Conservation (phyloP, 2,329 filamentous ascomycete species). For the Fusarium sterilihyphosum region DNA sequence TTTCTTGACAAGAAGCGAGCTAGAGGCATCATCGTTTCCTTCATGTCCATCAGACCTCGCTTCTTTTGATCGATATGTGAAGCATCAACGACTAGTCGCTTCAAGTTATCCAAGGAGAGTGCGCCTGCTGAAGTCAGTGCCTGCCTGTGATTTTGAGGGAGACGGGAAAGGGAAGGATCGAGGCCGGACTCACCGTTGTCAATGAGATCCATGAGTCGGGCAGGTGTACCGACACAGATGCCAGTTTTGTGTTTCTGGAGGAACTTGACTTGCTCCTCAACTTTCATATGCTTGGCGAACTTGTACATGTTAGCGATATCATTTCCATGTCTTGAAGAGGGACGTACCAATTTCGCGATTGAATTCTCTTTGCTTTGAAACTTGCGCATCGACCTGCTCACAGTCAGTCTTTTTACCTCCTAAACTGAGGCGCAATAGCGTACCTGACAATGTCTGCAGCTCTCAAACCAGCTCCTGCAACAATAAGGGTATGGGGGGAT, state of each 20-base stretch:
- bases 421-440: slow-evolving; percentile 1
- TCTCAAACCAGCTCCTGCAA: slow-evolving; percentile 85
- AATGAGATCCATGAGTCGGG: slow-evolving; percentile 82
- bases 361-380: slow-evolving; percentile 82
- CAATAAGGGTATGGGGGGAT: slow-evolving; percentile 84
- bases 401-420: slow-evolving; percentile 24
- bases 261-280: slow-evolving; percentile 84
- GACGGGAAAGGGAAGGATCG: not conserved
- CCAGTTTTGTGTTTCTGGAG: slow-evolving; percentile 77
- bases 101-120: slow-evolving; percentile 75
- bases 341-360: slow-evolving; percentile 79
- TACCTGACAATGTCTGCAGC: slow-evolving; percentile 86
- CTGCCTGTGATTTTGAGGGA: not conserved
- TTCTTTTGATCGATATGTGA: slow-evolving; percentile 97
- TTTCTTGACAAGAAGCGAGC: slow-evolving; percentile 76
- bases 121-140: slow-evolving; percentile 57
- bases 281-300: slow-evolving; percentile 98
- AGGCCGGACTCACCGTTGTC: slow-evolving; percentile 72
- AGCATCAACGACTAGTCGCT: slow-evolving; percentile 87
- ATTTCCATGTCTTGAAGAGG: not conserved
- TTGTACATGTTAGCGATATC: slow-evolving; percentile 36
- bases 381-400: slow-evolving; percentile 71
- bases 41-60: slow-evolving; percentile 93
- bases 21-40: slow-evolving; percentile 86
- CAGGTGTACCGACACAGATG: slow-evolving; percentile 90